These are phyloP conservation scores for Panellus pusillus DNA, from an alignment of 768 basidiomycete species.

Conservation along the genomic window DNA sequence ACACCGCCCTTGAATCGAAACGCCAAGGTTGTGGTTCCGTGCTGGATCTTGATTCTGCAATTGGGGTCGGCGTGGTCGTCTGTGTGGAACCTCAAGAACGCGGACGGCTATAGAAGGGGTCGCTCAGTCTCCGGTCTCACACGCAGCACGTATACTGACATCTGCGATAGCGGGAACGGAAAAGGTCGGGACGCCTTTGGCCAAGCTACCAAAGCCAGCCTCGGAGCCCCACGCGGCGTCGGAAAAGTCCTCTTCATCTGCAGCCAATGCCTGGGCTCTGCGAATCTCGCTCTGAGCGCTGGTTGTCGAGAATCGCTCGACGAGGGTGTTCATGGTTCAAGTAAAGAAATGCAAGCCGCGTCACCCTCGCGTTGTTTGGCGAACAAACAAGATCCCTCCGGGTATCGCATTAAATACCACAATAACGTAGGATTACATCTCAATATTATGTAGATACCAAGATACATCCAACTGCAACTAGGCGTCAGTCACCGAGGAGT, in stretches of 20 bases:
- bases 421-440: not conserved
- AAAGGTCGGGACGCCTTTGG: conserved; percentile 72
- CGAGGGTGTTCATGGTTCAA: conserved; percentile 68
- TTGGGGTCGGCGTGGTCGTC: conserved; percentile 93
- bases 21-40: conserved; percentile 97
- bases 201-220: conserved; percentile 77
- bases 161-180: conserved; percentile 72
- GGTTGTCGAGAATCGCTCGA: conserved; percentile 63
- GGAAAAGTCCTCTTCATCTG: conserved; percentile 63
- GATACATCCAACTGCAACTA: no score
- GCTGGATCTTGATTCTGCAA: conserved; percentile 97
- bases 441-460: no score
- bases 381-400: conserved; percentile 28
- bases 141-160: conserved; percentile 45
- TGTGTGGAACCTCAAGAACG: conserved; percentile 91
- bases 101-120: conserved; percentile 62
- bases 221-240: conserved; percentile 81
- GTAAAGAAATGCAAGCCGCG: conserved; percentile 17
- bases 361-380: conserved; percentile 43
- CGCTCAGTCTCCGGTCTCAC: not conserved
- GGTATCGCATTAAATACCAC: not conserved
- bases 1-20: conserved; percentile 97
- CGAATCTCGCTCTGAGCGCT: conserved; percentile 49
- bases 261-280: conserved; percentile 45
- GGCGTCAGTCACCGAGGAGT: no score